Evolutionary conservation across 495 filamentous ascomycete species (phyloP).

Genomic region (Symbiotaphrina buchneri): DNA sequence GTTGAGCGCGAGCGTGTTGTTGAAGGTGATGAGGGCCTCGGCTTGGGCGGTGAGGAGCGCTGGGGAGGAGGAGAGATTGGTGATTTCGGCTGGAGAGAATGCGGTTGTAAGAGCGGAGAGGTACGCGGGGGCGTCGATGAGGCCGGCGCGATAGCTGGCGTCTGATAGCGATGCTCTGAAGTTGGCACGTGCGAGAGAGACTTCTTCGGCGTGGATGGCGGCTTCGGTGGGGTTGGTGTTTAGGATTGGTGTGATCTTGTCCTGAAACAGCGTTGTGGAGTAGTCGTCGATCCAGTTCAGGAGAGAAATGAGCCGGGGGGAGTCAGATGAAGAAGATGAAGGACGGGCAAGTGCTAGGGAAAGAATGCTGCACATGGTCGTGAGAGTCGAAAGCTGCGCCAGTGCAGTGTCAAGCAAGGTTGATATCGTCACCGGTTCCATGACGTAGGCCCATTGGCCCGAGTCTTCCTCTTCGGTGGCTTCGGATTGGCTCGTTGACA

Average conservation of each 20-base stretch:
- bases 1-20: slow-evolving; percentile 10
- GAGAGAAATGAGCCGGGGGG: slow-evolving; percentile 13
- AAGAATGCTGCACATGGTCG: slow-evolving; percentile 29
- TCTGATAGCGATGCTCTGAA: slow-evolving; percentile 30
- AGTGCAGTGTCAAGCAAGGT: slow-evolving; percentile 40
- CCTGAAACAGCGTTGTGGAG: slow-evolving; percentile 20
- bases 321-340: slow-evolving; percentile 3
- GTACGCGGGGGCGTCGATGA: slow-evolving; percentile 24
- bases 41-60: slow-evolving; percentile 31
- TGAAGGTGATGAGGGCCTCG: slow-evolving; percentile 32
- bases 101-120: slow-evolving; percentile 20
- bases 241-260: slow-evolving; percentile 24
- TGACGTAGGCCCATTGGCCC: slow-evolving; percentile 37
- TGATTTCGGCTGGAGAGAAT: slow-evolving; percentile 15
- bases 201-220: slow-evolving; percentile 24
- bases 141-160: slow-evolving; percentile 25
- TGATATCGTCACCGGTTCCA: slow-evolving; percentile 35
- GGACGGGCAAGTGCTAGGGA: slow-evolving; percentile 2
- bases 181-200: slow-evolving; percentile 24
- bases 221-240: no score
- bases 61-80: slow-evolving; percentile 20
- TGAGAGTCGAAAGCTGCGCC: slow-evolving; percentile 35
- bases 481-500: slow-evolving; percentile 6
- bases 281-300: slow-evolving; percentile 32
- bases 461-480: slow-evolving; percentile 21